phyloP scores from a whole-genome alignment of 176 grass and related monocot species.

The Aegilops bicornis region DNA sequence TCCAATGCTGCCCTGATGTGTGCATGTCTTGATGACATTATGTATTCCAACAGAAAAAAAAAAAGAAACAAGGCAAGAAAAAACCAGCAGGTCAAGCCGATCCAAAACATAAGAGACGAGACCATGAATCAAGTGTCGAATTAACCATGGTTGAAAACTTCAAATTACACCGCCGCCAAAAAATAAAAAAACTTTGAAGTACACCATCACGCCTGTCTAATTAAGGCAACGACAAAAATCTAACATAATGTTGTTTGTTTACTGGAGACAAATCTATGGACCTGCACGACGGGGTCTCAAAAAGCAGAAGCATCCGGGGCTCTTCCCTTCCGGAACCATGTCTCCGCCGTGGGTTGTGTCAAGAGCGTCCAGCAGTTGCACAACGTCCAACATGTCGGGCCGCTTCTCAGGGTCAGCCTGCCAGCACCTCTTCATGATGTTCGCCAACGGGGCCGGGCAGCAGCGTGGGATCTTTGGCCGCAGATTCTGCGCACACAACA shows the following conservation, averaged over 20 bases:
- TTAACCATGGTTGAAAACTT: not conserved
- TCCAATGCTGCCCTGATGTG: not conserved
- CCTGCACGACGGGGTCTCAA: constrained; percentile 41
- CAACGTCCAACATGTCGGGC: constrained; percentile 80
- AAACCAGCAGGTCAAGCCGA: not conserved
- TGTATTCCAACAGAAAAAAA: not conserved
- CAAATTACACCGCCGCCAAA: not conserved
- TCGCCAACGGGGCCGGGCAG: constrained; percentile 56
- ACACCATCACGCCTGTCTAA: not conserved
- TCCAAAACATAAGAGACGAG: not conserved
- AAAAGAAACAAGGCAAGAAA: too few species aligned
- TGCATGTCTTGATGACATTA: not conserved
- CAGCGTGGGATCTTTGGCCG: constrained; percentile 65
- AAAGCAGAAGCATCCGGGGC: constrained; percentile 64
- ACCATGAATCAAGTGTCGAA: not conserved
- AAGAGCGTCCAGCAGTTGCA: constrained; percentile 48
- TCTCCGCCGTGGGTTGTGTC: constrained; percentile 53
- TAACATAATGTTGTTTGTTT: not conserved
- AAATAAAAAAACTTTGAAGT: not conserved
- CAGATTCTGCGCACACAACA: constrained; percentile 39
- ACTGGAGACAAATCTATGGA: constrained; percentile 11
- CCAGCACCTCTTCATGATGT: constrained; percentile 86
- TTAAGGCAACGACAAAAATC: not conserved
- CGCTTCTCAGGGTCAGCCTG: constrained; percentile 56
- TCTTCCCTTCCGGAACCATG: constrained; percentile 64